Evolutionary conservation across 768 basidiomycete species (phyloP), one percentile per base, ranked within the genome.

Genomic region (Mycena capillaripes): DNA sequence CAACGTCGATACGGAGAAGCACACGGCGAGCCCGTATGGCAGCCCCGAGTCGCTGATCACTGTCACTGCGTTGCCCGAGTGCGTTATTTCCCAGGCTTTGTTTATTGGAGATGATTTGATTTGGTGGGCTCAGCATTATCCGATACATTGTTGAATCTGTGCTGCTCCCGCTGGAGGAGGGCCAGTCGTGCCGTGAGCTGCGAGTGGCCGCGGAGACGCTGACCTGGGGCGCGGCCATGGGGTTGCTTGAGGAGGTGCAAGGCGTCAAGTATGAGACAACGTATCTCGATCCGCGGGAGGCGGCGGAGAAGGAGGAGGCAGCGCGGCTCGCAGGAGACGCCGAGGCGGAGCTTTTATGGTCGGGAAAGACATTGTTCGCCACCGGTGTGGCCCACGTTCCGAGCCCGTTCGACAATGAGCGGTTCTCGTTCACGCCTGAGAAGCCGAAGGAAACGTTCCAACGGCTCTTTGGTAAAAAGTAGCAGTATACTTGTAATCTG

Each of bases 371-470:
- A 21, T 27, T 62, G n/a, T 29, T 62, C 9, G 23, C 42, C 2
- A 62, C 42, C 2, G 60, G 60, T 11, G 60, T 62, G 27, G 60
- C 42, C 27, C 19, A 19, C n/a, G 11, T 62, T 27, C 3, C 14
- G 27, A 42, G 60, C 4, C 60, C 60, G 17, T 27, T 29, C 30
- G 60, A 62, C 29, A 62, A 62, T 32, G 60, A 17, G 10, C 60
- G 40, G 42, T 62, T 62, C 29, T 44, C 60, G n/a, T 62, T 62
- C 30, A 62, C 40, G 2, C 60, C 60, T 9, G 60, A 62, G 30
- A 62, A 10, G 3, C 29, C 36, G 42, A 27, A 32, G 42, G 42
- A 62, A 42, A 62, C 60, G 10, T 23, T 62, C 3, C 60, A 48
- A 40, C 60, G 60, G 19, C n/a, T 62, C 3, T 30, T 46, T 27